phyloP scores from a whole-genome alignment of 306 rosid species.

The Neltuma alba region DNA sequence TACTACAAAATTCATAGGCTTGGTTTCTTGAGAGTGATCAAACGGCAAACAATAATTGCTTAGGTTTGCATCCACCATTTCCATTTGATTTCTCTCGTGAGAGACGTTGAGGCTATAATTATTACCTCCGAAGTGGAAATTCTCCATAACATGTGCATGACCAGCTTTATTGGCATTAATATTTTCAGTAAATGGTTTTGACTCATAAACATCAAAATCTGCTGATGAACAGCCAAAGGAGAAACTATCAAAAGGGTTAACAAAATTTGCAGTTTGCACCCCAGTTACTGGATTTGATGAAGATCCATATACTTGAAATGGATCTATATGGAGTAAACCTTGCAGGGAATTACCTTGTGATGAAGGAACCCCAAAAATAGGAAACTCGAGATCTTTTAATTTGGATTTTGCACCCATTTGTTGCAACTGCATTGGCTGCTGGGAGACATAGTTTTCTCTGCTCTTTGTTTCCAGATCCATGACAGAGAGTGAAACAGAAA shows the following conservation, averaged over 20 bases:
- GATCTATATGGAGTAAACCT: conserved; percentile 53
- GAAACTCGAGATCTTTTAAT: conserved; percentile 37
- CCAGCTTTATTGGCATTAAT: conserved; percentile 19
- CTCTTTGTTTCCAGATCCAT: conserved; percentile 64
- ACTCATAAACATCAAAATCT: conserved; percentile 45
- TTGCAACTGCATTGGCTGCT: conserved; percentile 24
- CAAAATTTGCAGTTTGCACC: conserved; percentile 43
- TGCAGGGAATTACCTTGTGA: conserved; percentile 51
- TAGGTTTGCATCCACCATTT: conserved; percentile 41
- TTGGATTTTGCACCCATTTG: conserved; percentile 38
- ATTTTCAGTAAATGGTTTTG: conserved; percentile 52
- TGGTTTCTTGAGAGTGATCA: conserved; percentile 47
- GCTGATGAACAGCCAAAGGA: conserved; percentile 29
- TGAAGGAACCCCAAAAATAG: conserved; percentile 45
- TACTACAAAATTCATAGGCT: conserved; percentile 47
- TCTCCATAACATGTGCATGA: conserved; percentile 58
- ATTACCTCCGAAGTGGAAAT: conserved; percentile 52
- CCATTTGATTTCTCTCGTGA: conserved; percentile 41
- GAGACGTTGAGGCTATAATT: conserved; percentile 36
- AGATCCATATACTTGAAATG: conserved; percentile 42
- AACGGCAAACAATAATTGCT: conserved; percentile 29
- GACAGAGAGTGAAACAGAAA: conserved; percentile 38
- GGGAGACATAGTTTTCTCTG: conserved; percentile 44
- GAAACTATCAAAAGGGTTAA: conserved; percentile 40
- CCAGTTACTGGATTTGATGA: conserved; percentile 40